Evolutionary conservation across 1,139 yeast genomes (phyloP), one percentile per base, ranked within the genome.

Genomic region (Debaryomycetaceae sp.): DNA sequence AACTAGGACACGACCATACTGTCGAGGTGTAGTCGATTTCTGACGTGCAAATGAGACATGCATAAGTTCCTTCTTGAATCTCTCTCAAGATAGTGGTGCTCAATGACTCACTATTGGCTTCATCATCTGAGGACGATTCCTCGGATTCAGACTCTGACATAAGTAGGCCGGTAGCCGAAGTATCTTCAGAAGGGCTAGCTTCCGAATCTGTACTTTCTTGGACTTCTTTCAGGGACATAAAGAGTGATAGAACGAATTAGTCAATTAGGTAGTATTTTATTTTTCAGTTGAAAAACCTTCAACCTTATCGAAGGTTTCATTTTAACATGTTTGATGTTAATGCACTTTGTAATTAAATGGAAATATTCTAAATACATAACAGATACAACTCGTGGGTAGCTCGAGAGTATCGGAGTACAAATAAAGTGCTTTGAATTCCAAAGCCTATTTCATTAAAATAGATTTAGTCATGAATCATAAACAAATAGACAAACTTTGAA

Each of bases 11-110:
- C 5, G 88, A 78, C 90, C 95, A 89, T 44, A 88, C 75, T 45
- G 75, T 68, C 36, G 89, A 83, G 8, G 70, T 64, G n/a, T 77
- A 71, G 49, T 84, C 90, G 48, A 89, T 77, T 54, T 87, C 95
- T 34, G 86, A 82, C 0, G 96, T 87, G 62, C 97, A 89, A 22
- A 89, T 89, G 60, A 89, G 72, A 64, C 97, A 89, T 1, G 81
- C 73, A 54, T 89, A 89, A 4, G 76, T 74, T 17, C 90, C 95
- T 13, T 80, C 78, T 49, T 76, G 77, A 42, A 87, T 80, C 56
- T 86, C 93, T 37, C 63, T 63, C 31, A 72, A 54, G 22, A 74
- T 74, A 36, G 75, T 69, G 13, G 70, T 58, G 3, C 75, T 60
- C 37, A 72, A 62, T 4, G 73, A 63, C 43, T 66, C 72, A 42